Conservation (phyloP, 768 basidiomycete genomes). For the Tricholoma sp. region DNA sequence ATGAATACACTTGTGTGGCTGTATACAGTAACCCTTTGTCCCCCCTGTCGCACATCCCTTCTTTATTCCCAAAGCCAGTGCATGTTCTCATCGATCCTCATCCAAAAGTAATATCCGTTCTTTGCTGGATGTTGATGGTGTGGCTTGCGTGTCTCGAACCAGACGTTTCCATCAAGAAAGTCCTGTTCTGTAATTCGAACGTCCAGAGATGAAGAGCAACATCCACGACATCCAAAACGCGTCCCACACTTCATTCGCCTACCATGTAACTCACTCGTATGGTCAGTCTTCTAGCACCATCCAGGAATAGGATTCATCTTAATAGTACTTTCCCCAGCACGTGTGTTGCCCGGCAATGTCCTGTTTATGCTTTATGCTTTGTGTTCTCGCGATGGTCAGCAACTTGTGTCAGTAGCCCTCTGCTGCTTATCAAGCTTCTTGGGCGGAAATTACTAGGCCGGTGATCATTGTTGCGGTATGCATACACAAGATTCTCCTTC, state of each 20-base stretch:
- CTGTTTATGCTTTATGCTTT: not conserved
- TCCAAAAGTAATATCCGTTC: not conserved
- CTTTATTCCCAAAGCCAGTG: not conserved
- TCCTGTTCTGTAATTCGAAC: not conserved
- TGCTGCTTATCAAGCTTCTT: not conserved
- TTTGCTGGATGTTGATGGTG: not conserved
- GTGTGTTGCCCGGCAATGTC: not conserved
- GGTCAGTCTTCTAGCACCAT: not conserved
- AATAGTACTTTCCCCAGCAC: not conserved
- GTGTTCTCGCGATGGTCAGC: not conserved
- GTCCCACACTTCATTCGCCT: not conserved
- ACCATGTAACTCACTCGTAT: not conserved
- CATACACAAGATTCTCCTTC: not conserved
- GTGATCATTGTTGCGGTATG: not conserved
- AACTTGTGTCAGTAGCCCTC: not conserved
- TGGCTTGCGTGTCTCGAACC: not conserved
- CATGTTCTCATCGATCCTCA: not conserved
- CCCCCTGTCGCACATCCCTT: not conserved
- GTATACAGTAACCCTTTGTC: not conserved
- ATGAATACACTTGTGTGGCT: not conserved
- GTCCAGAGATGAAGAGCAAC: not conserved
- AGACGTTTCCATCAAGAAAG: not conserved
- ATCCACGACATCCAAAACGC: not conserved
- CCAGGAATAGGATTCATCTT: not conserved
- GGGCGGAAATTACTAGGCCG: not conserved